Conservation (phyloP, 176 grass and related monocot genomes). For the Triticum timopheevii region DNA sequence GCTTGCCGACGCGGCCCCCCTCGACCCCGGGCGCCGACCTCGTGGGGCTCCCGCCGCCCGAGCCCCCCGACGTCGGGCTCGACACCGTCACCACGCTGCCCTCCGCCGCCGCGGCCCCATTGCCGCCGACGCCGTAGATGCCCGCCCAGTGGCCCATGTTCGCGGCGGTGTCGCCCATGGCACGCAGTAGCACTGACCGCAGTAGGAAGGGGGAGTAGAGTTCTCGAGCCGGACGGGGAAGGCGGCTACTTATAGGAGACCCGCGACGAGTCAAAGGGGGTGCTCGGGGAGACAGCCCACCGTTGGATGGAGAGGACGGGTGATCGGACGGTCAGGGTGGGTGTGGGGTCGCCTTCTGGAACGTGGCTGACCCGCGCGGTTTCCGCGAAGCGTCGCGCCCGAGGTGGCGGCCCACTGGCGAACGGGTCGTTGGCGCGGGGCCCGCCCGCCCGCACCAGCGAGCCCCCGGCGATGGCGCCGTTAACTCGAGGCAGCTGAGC, state of each 20-base stretch:
- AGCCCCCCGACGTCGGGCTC: slow-evolving; percentile 50
- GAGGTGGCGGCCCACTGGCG: slow-evolving; percentile 11
- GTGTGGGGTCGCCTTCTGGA: slow-evolving; percentile 28
- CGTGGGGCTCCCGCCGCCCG: slow-evolving; percentile 13
- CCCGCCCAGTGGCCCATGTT: slow-evolving; percentile 52
- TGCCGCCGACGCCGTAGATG: slow-evolving; percentile 29
- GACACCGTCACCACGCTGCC: slow-evolving; percentile 18
- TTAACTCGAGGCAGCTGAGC: background rate
- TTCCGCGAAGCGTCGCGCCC: slow-evolving; percentile 36
- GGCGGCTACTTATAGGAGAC: slow-evolving; percentile 42
- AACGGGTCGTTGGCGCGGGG: background rate
- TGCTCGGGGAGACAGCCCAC: accelerated
- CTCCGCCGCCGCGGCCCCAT: background rate
- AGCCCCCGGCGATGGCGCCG: slow-evolving; percentile 8
- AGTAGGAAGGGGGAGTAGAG: background rate
- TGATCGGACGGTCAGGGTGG: background rate
- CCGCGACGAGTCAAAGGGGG: slow-evolving; percentile 43
- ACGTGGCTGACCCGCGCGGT: slow-evolving; percentile 13
- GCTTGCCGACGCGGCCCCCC: slow-evolving; percentile 54
- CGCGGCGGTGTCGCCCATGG: slow-evolving; percentile 45
- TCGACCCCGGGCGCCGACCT: slow-evolving; percentile 19
- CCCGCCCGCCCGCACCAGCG: background rate
- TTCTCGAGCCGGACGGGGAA: background rate
- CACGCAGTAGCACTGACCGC: background rate
- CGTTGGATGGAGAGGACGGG: background rate